phyloP scores from a whole-genome alignment of 495 filamentous ascomycete genomes.

The Glarea lozoyensis region DNA sequence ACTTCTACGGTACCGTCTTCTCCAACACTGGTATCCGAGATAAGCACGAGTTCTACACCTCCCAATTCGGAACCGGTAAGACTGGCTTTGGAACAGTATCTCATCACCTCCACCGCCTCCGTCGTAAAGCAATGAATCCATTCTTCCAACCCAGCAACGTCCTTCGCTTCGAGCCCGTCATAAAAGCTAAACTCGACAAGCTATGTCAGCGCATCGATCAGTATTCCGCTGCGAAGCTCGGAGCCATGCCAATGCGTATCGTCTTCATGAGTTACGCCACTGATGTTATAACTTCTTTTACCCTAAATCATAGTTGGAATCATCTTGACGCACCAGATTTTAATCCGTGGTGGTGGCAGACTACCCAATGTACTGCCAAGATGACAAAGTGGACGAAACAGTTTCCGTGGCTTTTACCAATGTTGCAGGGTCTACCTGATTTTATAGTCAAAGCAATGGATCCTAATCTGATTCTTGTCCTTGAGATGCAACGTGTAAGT shows the following conservation, averaged over 20 bases:
- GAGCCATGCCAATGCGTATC: background rate
- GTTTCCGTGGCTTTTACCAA: constrained; percentile 2
- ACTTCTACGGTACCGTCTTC: constrained; percentile 40
- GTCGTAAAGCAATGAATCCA: constrained; percentile 26
- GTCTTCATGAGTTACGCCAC: constrained; percentile 8
- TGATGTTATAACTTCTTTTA: constrained; percentile 3
- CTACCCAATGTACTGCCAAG: background rate
- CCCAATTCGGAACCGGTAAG: background rate
- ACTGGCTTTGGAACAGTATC: constrained; percentile 32
- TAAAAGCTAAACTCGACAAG: background rate
- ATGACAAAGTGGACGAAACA: constrained; percentile 4
- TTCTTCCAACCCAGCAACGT: constrained; percentile 25
- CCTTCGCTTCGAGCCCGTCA: background rate
- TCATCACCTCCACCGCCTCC: constrained; percentile 32
- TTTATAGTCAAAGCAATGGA: background rate
- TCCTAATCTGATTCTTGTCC: background rate
- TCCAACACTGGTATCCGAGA: background rate
- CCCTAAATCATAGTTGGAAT: constrained; percentile 1
- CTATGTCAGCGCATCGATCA: background rate
- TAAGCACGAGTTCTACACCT: background rate
- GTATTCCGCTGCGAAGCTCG: background rate
- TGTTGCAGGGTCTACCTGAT: background rate
- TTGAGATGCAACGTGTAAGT: constrained; percentile 4
- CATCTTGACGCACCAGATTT: constrained; percentile 1
- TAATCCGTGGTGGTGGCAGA: background rate